Percentiles rank a stretch among this genome's conserved stretches.
phyloP scores from a whole-genome alignment of 768 basidiomycete species.

The Fistulinella prunicolor region DNA sequence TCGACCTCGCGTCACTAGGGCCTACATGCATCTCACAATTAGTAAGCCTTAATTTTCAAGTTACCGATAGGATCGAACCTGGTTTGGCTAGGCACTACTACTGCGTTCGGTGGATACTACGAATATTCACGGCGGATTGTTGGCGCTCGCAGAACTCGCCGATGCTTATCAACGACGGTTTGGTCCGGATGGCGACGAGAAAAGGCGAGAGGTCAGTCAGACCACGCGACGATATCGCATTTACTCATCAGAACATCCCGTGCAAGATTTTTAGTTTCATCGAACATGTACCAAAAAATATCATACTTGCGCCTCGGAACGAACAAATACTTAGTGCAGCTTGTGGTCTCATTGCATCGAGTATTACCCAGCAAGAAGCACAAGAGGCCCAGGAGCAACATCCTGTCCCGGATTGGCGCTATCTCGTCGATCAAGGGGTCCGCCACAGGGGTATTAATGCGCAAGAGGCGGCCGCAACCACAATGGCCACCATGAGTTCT shows the following conservation, averaged over 20 bases:
- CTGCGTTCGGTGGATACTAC: constrained; percentile 61
- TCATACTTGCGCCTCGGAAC: constrained; percentile 62
- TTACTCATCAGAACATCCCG: background rate
- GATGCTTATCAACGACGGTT: constrained; percentile 44
- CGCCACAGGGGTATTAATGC: constrained; percentile 61
- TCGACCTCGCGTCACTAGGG: constrained; percentile 54
- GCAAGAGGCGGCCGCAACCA: constrained; percentile 74
- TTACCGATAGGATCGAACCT: constrained; percentile 11
- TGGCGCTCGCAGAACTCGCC: constrained; percentile 71
- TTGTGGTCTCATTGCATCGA: constrained; percentile 65
- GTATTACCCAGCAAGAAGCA: constrained; percentile 58
- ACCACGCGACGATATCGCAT: background rate
- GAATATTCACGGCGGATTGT: constrained; percentile 81
- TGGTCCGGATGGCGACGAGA: constrained; percentile 33
- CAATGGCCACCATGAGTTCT: constrained; percentile 66
- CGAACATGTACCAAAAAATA: constrained; percentile 51
- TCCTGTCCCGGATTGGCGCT: constrained; percentile 59
- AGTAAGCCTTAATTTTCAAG: constrained; percentile 41
- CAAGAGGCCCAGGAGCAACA: constrained; percentile 36
- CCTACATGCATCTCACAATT: constrained; percentile 47
- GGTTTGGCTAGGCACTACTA: constrained; percentile 45
- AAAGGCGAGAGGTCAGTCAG: constrained; percentile 44
- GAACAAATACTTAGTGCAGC: constrained; percentile 69
- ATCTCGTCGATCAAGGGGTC: constrained; percentile 67
- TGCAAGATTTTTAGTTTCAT: constrained; percentile 66